Evolutionary conservation across 2,329 filamentous ascomycete species (phyloP).

Genomic region (Epichloe bromicola): DNA sequence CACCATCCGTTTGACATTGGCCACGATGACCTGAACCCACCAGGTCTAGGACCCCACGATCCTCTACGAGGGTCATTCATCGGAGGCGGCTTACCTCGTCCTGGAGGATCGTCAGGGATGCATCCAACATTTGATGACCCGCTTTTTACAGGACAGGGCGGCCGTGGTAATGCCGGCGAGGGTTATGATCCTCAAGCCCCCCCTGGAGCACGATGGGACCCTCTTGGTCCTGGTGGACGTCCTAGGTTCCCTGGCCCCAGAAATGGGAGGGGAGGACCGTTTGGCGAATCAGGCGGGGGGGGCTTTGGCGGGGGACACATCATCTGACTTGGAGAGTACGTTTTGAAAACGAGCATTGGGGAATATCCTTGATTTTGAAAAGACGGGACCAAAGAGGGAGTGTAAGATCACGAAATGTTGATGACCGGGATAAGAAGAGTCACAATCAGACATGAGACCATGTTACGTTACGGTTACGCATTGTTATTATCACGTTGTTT

Average conservation of each 20-base stretch:
- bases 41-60: slow-evolving; percentile 73
- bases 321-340: slow-evolving; percentile 12
- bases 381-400: background rate
- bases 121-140: slow-evolving; percentile 92
- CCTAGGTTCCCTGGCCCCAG: slow-evolving; percentile 34
- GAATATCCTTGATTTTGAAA: background rate
- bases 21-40: slow-evolving; percentile 77
- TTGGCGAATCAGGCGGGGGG: slow-evolving; percentile 24
- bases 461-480: background rate
- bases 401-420: background rate
- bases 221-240: slow-evolving; percentile 54
- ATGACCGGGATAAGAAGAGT: background rate
- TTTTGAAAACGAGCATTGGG: no score
- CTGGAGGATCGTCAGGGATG: slow-evolving; percentile 67
- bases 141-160: slow-evolving; percentile 52
- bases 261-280: slow-evolving; percentile 24
- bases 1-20: slow-evolving; percentile 58
- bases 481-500: background rate
- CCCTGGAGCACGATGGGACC: slow-evolving; percentile 90
- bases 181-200: slow-evolving; percentile 56
- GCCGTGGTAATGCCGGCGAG: slow-evolving; percentile 23
- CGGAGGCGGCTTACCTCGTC: slow-evolving; percentile 43
- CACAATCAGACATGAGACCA: background rate
- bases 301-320: slow-evolving; percentile 22
- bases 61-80: slow-evolving; percentile 59